These are phyloP conservation scores for Aureobasidium sp. DNA, from an alignment of 2,329 filamentous ascomycete genomes.

Conservation along the genomic window DNA sequence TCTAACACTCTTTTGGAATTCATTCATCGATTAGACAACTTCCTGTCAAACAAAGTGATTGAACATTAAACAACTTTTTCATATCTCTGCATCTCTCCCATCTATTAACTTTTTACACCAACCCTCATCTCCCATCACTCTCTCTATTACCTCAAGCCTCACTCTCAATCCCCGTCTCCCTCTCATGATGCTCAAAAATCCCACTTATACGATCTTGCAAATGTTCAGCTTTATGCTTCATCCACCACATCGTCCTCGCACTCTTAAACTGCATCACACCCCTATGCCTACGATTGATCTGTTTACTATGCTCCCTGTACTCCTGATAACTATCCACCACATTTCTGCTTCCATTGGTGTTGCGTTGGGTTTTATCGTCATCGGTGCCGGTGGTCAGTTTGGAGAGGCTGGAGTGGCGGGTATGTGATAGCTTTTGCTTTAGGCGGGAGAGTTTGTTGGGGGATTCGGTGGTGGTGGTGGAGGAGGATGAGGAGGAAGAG, in stretches of 20 bases:
- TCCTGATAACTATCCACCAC: conserved; percentile 46
- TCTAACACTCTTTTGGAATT: too few relatives aligned
- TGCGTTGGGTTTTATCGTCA: conserved; percentile 6
- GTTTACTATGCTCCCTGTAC: conserved; percentile 50
- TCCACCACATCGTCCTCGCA: conserved; percentile 46
- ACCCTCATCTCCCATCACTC: too few relatives aligned
- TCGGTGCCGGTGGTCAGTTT: conserved; percentile 11
- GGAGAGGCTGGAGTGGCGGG: conserved; percentile 1
- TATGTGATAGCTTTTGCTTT: background rate
- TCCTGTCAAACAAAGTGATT: too few relatives aligned
- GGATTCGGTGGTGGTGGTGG: background rate
- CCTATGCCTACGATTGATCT: conserved; percentile 55
- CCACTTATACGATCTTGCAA: conserved; percentile 36
- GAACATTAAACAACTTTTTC: too few relatives aligned
- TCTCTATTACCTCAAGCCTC: conserved; percentile 44
- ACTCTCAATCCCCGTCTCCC: conserved; percentile 55
- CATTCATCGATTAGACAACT: too few relatives aligned
- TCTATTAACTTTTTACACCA: background rate
- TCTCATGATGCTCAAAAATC: conserved; percentile 50
- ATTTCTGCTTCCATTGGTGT: conserved; percentile 25
- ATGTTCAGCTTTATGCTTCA: conserved; percentile 50
- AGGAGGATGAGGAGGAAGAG: background rate
- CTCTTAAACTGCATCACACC: conserved; percentile 68
- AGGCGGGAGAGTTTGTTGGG: background rate
- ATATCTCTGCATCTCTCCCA: too few relatives aligned